Conservation (phyloP, 148 eudicot genomes). For the Cornus florida region DNA sequence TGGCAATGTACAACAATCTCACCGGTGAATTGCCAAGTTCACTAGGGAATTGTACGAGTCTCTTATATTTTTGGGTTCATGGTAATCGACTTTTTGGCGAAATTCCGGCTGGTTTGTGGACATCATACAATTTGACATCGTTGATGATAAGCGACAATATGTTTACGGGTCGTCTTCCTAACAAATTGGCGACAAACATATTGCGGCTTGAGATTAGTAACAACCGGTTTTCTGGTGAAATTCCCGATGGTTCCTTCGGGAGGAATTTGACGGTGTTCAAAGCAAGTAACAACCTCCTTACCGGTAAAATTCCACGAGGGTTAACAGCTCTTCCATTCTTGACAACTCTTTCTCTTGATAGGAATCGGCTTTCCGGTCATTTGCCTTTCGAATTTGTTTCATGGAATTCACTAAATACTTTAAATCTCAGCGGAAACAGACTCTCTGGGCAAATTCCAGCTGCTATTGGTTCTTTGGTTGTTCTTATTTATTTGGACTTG, state of each 20-base stretch:
- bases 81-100: conserved; percentile 24
- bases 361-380: conserved; percentile 24
- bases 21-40: conserved; percentile 32
- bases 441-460: conserved; percentile 4
- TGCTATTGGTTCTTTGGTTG: not conserved
- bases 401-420: conserved; percentile 19
- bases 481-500: conserved; percentile 11
- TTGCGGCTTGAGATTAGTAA: conserved; percentile 23
- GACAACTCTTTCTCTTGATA: conserved; percentile 17
- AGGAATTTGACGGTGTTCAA: conserved; percentile 15
- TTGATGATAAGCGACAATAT: conserved; percentile 23
- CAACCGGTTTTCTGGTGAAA: conserved; percentile 34
- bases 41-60: conserved; percentile 25
- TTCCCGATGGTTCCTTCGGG: conserved; percentile 34
- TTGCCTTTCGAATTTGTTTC: conserved; percentile 23
- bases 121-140: conserved; percentile 7
- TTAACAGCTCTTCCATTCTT: conserved; percentile 28
- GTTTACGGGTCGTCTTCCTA: conserved; percentile 32
- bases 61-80: conserved; percentile 20
- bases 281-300: conserved; percentile 25
- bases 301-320: conserved; percentile 30
- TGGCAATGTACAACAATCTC: conserved; percentile 23
- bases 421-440: not conserved
- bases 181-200: conserved; percentile 10
- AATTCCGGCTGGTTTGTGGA: conserved; percentile 34